Conservation (phyloP, 129 eudicot species). For the Cynara cardunculus region DNA sequence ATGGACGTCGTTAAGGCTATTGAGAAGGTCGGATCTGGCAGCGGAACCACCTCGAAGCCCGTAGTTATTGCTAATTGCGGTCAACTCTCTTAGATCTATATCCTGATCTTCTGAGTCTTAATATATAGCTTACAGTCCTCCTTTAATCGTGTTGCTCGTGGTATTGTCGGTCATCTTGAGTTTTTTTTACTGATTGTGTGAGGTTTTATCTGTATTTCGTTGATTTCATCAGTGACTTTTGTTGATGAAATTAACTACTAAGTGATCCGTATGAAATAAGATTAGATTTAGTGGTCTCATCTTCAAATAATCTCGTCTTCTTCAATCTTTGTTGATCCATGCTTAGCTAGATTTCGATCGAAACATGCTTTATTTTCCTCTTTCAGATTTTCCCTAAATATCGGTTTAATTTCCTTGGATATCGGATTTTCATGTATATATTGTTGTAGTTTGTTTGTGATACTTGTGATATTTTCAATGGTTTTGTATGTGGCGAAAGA, state of each 20-base stretch:
- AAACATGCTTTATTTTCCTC: neutral
- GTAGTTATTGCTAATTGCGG: constrained; percentile 50
- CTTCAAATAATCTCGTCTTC: neutral
- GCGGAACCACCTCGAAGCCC: constrained; percentile 31
- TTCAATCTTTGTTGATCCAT: neutral
- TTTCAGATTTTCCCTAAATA: neutral
- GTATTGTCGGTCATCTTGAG: constrained; percentile 5
- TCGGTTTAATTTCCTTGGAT: neutral
- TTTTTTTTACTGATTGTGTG: constrained; percentile 11
- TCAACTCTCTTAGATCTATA: constrained; percentile 33
- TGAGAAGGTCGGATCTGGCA: constrained; percentile 52
- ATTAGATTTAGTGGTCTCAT: neutral
- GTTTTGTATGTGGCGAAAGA: constrained; percentile 20
- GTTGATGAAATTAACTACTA: constrained; percentile 19
- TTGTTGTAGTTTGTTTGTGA: neutral
- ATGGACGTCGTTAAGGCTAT: constrained; percentile 44
- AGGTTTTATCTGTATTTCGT: constrained; percentile 13
- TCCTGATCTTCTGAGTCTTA: neutral
- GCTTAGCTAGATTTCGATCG: neutral
- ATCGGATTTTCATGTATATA: neutral
- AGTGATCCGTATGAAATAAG: constrained; percentile 22
- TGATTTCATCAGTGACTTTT: constrained; percentile 17
- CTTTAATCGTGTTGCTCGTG: neutral
- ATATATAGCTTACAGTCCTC: neutral
- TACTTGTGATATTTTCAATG: too few species aligned